Evolutionary conservation across 192 early-diverging fungal species (phyloP).

Genomic region (Coemansia sp.): DNA sequence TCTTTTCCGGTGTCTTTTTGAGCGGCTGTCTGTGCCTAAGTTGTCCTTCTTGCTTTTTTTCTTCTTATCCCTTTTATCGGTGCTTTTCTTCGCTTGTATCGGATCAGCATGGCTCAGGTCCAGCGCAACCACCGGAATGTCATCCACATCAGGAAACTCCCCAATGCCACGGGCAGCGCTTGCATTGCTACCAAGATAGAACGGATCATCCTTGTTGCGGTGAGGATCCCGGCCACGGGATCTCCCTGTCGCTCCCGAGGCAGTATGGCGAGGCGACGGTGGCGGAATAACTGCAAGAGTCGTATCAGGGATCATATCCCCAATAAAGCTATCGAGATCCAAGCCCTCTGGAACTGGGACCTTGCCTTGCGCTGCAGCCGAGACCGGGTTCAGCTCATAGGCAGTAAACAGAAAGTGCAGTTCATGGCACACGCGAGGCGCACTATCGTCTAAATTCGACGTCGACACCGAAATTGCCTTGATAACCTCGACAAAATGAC

Average conservation of each 20-base stretch:
- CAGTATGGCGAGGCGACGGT: conserved; percentile 20
- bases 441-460: conserved; percentile 33
- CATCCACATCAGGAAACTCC: conserved; percentile 72
- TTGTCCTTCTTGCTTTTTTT: conserved; percentile 28
- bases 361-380: conserved; percentile 83
- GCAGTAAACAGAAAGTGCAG: conserved; percentile 69
- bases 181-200: conserved; percentile 31
- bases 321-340: conserved; percentile 81
- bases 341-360: conserved; percentile 86
- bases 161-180: conserved; percentile 27
- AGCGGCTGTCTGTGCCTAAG: background rate
- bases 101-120: conserved; percentile 56
- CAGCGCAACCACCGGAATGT: conserved; percentile 79
- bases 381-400: conserved; percentile 89
- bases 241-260: conserved; percentile 22
- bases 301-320: conserved; percentile 67
- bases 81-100: background rate
- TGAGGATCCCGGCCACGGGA: conserved; percentile 19
- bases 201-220: conserved; percentile 65
- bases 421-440: conserved; percentile 57
- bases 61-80: conserved; percentile 1
- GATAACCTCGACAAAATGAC: conserved; percentile 36
- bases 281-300: conserved; percentile 55
- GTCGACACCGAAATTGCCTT: conserved; percentile 38
- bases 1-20: conserved; percentile 21